Evolutionary conservation across 2,329 filamentous ascomycete species (phyloP), one percentile per base, ranked within the genome.

Genomic region (Talaromyces amestolkiae): DNA sequence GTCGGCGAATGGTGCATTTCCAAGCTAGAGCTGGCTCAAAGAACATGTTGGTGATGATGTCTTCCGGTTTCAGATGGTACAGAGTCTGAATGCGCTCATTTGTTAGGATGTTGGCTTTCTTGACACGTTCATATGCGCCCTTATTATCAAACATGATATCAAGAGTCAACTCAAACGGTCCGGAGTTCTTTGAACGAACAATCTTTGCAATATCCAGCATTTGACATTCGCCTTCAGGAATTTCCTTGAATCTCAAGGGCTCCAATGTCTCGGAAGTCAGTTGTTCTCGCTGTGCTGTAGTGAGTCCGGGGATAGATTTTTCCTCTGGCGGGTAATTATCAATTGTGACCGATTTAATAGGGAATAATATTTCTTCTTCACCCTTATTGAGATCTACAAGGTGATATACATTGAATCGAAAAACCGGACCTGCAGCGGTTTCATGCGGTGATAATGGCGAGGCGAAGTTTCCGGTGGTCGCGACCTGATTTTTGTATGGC

Each of bases 391-490:
- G 61, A 35, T 63, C 61, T 4, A 63, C 61, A 37, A 63, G 51
- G 58, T 39, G 45, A 63, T 63, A 37, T 58, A 67, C 33, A 33
- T 54, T 58, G 39, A 63, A 63, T 19, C 53, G 49, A 9, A 56
- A 54, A 19, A 54, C 51, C 8, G 47, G 49, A 0, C 83, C 81
- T 31, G 77, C 69, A 10, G 76, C 70, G 19, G 78, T 77, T 17
- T 77, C 74, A 39, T 71, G 70, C 35, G 78, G 76, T 35, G 77
- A 77, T n/a, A 79, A 77, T 1, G 78, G 78, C 39, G 78, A 78
- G 0, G 79, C 82, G 51, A 86, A 80, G 65, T 86, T 86, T 0
- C 84, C 85, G 0, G 79, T 76, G 0, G 83, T 86, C 0, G 83
- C 84, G n/a, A 82, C 80, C 69, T 86, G 84, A 0, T 80, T 79